Percentiles rank a stretch among this genome's conserved stretches.
Evolutionary conservation across 129 eudicot genomes (phyloP).

Genomic region (Calendula officinalis): DNA sequence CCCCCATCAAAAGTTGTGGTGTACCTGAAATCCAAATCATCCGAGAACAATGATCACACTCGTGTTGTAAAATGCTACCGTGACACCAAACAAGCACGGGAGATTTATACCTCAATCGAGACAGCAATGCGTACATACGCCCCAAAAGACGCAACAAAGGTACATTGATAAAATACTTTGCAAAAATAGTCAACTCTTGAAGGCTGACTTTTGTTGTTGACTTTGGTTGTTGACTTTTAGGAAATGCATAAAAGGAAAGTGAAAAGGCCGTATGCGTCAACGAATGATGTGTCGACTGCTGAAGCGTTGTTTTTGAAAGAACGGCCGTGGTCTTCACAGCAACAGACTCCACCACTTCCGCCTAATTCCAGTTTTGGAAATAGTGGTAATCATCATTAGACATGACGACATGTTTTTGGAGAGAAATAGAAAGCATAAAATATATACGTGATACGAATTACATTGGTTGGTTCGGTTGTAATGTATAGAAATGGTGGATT

Average conservation of each 20-base stretch:
- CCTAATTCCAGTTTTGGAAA: conserved; percentile 70
- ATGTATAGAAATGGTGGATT: not conserved
- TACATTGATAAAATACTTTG: not conserved
- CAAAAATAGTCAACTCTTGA: not conserved
- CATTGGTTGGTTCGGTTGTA: not conserved
- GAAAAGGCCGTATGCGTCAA: conserved; percentile 76
- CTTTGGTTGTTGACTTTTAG: conserved; percentile 30
- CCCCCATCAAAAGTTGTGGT: conserved; percentile 80
- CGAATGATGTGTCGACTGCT: conserved; percentile 39
- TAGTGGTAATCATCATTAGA: conserved; percentile 31
- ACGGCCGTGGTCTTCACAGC: conserved; percentile 63
- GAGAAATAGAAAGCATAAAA: not conserved
- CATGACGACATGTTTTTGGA: not conserved
- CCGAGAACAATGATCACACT: conserved; percentile 71
- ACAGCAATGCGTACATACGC: conserved; percentile 74
- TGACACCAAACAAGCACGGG: conserved; percentile 72
- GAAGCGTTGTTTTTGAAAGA: conserved; percentile 44
- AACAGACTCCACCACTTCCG: conserved; percentile 57
- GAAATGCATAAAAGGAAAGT: conserved; percentile 59
- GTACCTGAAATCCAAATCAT: conserved; percentile 53
- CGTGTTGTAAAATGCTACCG: conserved; percentile 83
- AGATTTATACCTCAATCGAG: conserved; percentile 75
- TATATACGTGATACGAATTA: conserved; percentile 9
- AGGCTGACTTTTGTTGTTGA: conserved; percentile 9
- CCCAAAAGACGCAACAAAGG: conserved; percentile 49